A percentile compares a stretch with the other conserved stretches of the same genome.
These are phyloP conservation scores for Candida vartiovaarae DNA, from an alignment of 805 yeast species.

Conservation along the genomic window DNA sequence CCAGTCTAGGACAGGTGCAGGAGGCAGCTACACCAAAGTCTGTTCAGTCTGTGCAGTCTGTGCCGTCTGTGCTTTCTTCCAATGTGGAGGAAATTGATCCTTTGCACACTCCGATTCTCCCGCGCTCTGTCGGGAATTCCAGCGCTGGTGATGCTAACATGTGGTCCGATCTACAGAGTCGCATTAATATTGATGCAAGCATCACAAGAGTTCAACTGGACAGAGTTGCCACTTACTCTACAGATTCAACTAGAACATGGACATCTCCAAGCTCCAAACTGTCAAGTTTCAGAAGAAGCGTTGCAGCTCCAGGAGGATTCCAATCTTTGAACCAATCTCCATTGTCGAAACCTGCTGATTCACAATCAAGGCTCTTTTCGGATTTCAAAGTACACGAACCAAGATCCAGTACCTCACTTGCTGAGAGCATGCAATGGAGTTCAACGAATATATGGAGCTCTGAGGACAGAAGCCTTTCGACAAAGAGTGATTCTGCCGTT, in stretches of 20 bases:
- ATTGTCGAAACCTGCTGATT: slow-evolving; percentile 13
- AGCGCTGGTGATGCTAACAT: no score
- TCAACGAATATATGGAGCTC: slow-evolving; percentile 21
- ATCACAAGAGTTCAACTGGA: slow-evolving; percentile 1
- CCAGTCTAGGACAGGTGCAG: no score
- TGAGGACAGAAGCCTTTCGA: slow-evolving; percentile 20
- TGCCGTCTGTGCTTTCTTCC: no score
- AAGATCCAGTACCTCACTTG: background rate
- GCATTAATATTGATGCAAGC: slow-evolving; percentile 1
- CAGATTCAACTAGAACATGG: slow-evolving; percentile 11
- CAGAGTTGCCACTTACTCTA: slow-evolving; percentile 3
- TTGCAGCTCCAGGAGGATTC: slow-evolving; percentile 9
- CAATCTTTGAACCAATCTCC: slow-evolving; percentile 20
- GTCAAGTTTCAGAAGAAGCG: slow-evolving; percentile 21
- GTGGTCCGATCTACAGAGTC: slow-evolving; percentile 1
- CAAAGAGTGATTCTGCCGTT: slow-evolving; percentile 22
- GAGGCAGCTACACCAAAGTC: no score
- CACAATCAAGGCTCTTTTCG: slow-evolving; percentile 7
- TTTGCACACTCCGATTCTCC: no score
- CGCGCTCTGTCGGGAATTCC: no score
- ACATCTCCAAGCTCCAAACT: slow-evolving; percentile 21
- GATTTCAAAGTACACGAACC: slow-evolving; percentile 1
- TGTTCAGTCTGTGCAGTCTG: no score
- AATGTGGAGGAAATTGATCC: no score
- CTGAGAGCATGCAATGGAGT: slow-evolving; percentile 10